Evolutionary conservation across 83 land plant genomes (phyloP), one percentile per base, ranked within the genome.

Genomic region (Picea engelmannii): DNA sequence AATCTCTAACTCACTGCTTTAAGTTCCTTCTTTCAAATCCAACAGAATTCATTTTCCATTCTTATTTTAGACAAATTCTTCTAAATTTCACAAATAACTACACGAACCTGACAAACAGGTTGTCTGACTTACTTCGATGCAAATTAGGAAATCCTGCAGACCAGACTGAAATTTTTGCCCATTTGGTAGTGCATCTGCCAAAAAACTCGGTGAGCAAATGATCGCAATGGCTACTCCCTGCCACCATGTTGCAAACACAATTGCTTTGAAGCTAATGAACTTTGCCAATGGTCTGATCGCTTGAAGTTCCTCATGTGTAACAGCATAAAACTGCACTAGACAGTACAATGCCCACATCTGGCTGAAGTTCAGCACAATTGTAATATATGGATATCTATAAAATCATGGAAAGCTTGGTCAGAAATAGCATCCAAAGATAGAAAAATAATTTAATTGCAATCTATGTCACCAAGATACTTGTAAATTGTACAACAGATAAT

Each of bases 161-260:
- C 91, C 93, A 66, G 91, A 83, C 82, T 96, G 92, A 70, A 91
- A 81, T 67, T 91, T 92, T 59, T 82, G 89, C 42, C 86, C 86
- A 47, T 83, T 81, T 12, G 95, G 87, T 31, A 63, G 20, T 15
- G 81, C 62, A 76, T 35, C 78, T 62, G 55, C 73, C 58, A 88
- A 69, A 60, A 91, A 80, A 44, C 85, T 84, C 62, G 88, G 38
- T 52, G 84, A 81, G 78, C 90, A 90, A 21, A 96, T 62, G 38
- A 89, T 24, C 11, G 96, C 95, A 78, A 96, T 94, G 23, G 91
- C 90, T 7, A 96, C 96, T 42, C 99, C 97, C 82, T 96, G 99
- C 99, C 99, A 96, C 99, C 99, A 96, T 1, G 99, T 96, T 40
- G 99, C 99, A 87, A 96, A 96, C 13, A 96, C 99, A 82, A 94